Conservation (phyloP, 2,329 filamentous ascomycete genomes). For the Tolypocladium amazonense region DNA sequence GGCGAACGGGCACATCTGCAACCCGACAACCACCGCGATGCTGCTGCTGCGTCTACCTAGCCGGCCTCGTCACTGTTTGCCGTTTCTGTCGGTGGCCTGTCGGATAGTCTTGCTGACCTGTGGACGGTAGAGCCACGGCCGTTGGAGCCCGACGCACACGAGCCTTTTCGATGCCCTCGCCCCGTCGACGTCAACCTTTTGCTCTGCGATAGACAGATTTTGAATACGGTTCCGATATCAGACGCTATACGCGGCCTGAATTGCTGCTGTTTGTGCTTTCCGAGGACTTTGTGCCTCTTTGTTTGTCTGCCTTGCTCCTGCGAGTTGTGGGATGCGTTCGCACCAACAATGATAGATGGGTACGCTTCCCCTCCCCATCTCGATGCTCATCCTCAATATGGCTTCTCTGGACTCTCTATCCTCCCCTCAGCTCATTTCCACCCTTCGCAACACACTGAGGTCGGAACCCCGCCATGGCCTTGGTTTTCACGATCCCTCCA, state of each 20-base stretch:
- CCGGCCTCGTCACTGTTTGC: not conserved
- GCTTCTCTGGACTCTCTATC: not conserved
- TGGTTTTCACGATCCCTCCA: not conserved
- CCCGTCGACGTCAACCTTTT: conserved; percentile 2
- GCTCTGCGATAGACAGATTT: not conserved
- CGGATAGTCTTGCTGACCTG: not conserved
- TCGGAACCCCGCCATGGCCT: not conserved
- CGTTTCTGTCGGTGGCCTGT: not conserved
- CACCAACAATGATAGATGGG: conserved; percentile 29
- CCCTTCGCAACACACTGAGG: not conserved
- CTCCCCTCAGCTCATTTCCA: conserved; percentile 1
- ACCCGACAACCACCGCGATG: not conserved
- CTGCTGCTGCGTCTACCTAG: not conserved
- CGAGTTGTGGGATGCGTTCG: conserved; percentile 6
- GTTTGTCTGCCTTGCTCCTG: conserved; percentile 10
- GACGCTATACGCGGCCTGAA: not conserved
- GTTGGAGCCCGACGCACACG: conserved; percentile 16
- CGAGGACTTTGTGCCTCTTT: not conserved
- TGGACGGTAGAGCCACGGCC: not conserved
- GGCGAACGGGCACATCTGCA: not conserved
- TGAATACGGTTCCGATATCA: not conserved
- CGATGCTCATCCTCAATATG: conserved; percentile 12
- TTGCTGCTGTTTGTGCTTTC: not conserved
- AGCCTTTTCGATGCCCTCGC: conserved; percentile 5
- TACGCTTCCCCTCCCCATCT: conserved; percentile 22